Evolutionary conservation across 768 basidiomycete genomes (phyloP), one percentile per base, ranked within the genome.

Genomic region (Boletus reticulatus): DNA sequence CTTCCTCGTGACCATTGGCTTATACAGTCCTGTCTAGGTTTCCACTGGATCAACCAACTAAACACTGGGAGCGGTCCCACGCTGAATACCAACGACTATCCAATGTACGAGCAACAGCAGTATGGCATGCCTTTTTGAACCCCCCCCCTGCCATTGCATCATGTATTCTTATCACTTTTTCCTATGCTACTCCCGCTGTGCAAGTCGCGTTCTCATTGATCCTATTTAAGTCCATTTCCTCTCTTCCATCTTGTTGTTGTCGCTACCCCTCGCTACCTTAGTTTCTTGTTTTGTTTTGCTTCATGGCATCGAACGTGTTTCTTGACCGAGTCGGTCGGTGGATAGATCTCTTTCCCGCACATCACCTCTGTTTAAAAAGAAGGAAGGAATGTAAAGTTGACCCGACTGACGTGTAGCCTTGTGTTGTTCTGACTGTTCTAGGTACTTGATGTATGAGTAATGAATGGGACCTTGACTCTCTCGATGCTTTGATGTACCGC

Each of bases 41-140:
- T 73, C 54, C 55, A 65, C 27, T 76, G 74, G 74, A 64, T 75
- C 50, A 63, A 58, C 48, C 72, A 75, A 32, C 20, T 73, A 13
- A 67, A 64, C n/a, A 4, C 61, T 0, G 29, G 9, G 6, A 56
- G 50, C 46, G 42, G 47, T n/a, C 60, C 67, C 0, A 52, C 55
- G 43, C 27, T 69, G 36, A 42, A 67, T 16, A 48, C 52, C 1
- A 66, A 70, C 48, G 70, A 71, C 43, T 73, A 72, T 34, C 51
- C 59, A 7, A 22, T 71, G 53, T 72, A 67, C 48, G 63, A 63
- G 7, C 38, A 58, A 29, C 52, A 59, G 32, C 62, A 65, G n/a
- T 67, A 54, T 27, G 54, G 36, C 19, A n/a, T 48, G 24, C 50
- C 55, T 4, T 59, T 44, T 50, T 66, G 17, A 59, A 27, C n/a